Evolutionary conservation across 768 basidiomycete genomes (phyloP), one percentile per base, ranked within the genome.

Genomic region (Tephrocybe sp.): DNA sequence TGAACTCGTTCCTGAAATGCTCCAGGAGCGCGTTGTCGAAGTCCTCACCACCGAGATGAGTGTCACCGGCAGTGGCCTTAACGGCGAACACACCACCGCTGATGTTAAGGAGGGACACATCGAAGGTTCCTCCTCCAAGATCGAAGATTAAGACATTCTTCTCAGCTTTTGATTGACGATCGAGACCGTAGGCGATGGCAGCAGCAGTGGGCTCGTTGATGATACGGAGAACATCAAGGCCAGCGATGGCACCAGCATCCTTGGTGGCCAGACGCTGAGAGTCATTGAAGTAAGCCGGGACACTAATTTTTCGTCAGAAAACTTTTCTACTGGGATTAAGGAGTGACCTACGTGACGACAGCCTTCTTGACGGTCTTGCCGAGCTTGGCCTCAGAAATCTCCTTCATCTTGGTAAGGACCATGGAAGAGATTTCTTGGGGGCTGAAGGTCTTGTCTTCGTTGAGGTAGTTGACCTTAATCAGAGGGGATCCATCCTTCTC

Each of bases 171-270:
- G 88, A 85, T 76, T 97, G 92, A 67, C 90, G 88, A 72, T 98
- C 97, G 50, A 92, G 88, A 80, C 97, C 97, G 70, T 98, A 98
- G 45, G 97, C 97, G 62, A 99, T 98, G 67, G 97, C 97, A 52
- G 97, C 97, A 45, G 97, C 97, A 48, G 97, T 99, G 57, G 97
- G 97, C 79, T 99, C 97, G 76, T 99, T 99, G 81, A 99, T 99
- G 81, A 99, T 99, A 76, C 97, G 96, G 74, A 99, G 92, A 63
- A 99, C 94, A 68, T 99, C 95, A 57, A 99, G 91, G 58, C 97
- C 97, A 65, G 97, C 84, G 62, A 99, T 99, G 62, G 90, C 82
- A 73, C 97, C 97, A 57, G 97, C 97, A 73, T 99, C 97, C 77
- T 98, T 98, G 71, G 97, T 98, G 45, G 97, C 96, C 57, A 97